Base-by-base conservation (phyloP, 768 basidiomycete genomes). In the Suillus discolor region DNA sequence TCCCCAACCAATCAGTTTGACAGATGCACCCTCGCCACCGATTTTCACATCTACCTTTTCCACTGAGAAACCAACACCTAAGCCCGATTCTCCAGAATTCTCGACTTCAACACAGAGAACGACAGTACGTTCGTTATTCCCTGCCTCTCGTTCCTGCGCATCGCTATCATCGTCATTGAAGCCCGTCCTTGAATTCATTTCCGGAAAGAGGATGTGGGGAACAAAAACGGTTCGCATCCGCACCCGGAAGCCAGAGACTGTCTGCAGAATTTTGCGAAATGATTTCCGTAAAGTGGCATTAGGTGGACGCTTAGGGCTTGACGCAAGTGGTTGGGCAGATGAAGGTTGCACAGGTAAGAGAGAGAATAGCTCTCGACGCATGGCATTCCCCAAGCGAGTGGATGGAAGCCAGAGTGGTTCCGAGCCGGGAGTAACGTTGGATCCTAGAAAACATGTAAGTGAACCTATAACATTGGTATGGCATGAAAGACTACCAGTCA, bases 181-280 rank as follows among this genome's bases (percentile, higher is more conserved):
- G 15, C 73, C 69, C 16, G 59, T 62, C 42, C 60, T 12, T 41
- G 70, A 57, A 11, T 55, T 55, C 20, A 62, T 66, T 65, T 83
- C 83, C 2, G 88, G 86, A 5, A 94, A 78, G 54, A 94, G 81
- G 25, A 96, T 85, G 69, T 93, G 90, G 0, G 96, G 96, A 13
- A 96, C 89, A 68, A 96, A 94, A 6, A 95, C 91, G 0, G 94
- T 96, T n/a, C 94, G 86, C 96, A 97, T 97, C 41, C 94, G 88
- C 31, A 97, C 91, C 25, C 89, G 85, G 76, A 97, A 91, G 4
- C 94, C 95, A 34, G 92, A 91, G 4, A 90, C 88, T 0, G 92
- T 90, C 54, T 84, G 83, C 20, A 97, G 78, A 1, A 91, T 89
- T 71, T 91, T 90, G 34, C 95, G 85, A 75, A 88, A 96, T 1